phyloP scores from a whole-genome alignment of 2,329 filamentous ascomycete genomes.

The Apiospora pterosperma region DNA sequence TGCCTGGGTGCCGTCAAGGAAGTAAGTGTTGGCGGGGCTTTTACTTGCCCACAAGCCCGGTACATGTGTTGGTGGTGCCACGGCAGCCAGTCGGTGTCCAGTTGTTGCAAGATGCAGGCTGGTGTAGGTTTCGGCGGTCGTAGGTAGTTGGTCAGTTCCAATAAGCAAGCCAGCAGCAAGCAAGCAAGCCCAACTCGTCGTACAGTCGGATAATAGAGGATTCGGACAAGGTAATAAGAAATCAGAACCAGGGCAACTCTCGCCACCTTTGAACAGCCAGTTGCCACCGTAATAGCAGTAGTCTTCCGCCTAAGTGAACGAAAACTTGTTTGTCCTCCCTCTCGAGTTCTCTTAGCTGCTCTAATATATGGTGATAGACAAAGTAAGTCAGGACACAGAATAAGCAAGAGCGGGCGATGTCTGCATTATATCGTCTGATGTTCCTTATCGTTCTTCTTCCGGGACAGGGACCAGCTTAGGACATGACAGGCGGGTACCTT shows the following conservation, averaged over 20 bases:
- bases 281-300: conserved; percentile 23
- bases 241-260: background rate
- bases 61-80: conserved; percentile 32
- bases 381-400: conserved; percentile 13
- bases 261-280: conserved; percentile 22
- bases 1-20: conserved; percentile 22
- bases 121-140: background rate
- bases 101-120: background rate
- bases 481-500: conserved; percentile 35
- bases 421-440: conserved; percentile 48
- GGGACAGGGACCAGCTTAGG: conserved; percentile 30
- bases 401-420: conserved; percentile 32
- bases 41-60: conserved; percentile 27
- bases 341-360: conserved; percentile 25
- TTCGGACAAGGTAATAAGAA: background rate
- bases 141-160: background rate
- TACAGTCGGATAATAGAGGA: background rate
- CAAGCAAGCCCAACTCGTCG: background rate
- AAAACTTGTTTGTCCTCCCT: conserved; percentile 16
- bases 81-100: conserved; percentile 16
- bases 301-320: background rate
- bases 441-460: conserved; percentile 31
- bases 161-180: background rate
- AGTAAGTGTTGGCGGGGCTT: conserved; percentile 22
- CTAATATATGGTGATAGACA: conserved; percentile 24